A percentile compares a stretch with the other conserved stretches of the same genome.
phyloP scores from a whole-genome alignment of 2,329 filamentous ascomycete species.

The Myriangium duriaei region DNA sequence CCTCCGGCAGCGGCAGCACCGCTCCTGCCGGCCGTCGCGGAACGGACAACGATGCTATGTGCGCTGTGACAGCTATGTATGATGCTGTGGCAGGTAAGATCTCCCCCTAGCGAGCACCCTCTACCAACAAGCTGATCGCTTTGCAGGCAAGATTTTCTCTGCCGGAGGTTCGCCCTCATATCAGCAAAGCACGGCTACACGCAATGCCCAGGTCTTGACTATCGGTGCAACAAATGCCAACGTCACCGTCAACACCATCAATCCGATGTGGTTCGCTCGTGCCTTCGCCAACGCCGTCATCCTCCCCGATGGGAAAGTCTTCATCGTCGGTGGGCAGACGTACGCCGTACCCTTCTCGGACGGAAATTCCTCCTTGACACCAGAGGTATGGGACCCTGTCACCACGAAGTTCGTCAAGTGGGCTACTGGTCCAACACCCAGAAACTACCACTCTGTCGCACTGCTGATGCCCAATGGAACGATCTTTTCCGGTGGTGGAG shows the following conservation, averaged over 20 bases:
- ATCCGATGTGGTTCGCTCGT: conserved; percentile 19
- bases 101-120: too few species aligned
- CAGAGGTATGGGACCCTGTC: conserved; percentile 12
- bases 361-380: conserved; percentile 12
- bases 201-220: conserved; percentile 39
- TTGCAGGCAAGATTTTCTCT: conserved; percentile 39
- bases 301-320: conserved; percentile 22
- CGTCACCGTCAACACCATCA: conserved; percentile 7
- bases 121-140: too few species aligned
- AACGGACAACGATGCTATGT: conserved; percentile 40
- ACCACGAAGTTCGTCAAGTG: conserved; percentile 11
- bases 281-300: conserved; percentile 16
- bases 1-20: conserved; percentile 30
- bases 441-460: conserved; percentile 46
- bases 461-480: conserved; percentile 40
- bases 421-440: conserved; percentile 22
- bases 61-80: conserved; percentile 38
- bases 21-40: conserved; percentile 32
- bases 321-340: conserved; percentile 21
- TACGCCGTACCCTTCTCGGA: conserved; percentile 12
- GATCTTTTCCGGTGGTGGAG: conserved; percentile 41
- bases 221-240: conserved; percentile 20
- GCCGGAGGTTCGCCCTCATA: conserved; percentile 40
- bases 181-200: conserved; percentile 29
- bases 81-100: conserved; percentile 6